Conservation (phyloP, 768 basidiomycete genomes). For the Boletus rufocinnamomeus region DNA sequence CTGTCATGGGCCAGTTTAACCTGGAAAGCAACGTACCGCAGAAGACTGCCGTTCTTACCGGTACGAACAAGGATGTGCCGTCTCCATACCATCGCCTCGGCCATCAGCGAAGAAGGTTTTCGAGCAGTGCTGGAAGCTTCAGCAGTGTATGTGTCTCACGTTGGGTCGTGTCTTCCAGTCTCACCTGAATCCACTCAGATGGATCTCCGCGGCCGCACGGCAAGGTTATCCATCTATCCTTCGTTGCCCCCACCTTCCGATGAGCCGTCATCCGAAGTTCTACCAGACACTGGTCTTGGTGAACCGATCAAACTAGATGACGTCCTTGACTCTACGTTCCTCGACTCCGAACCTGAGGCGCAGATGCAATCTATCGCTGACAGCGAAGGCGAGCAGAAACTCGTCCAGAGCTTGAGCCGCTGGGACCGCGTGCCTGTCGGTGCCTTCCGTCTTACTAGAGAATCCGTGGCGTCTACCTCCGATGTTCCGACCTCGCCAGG, state of each 20-base stretch:
- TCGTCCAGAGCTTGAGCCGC: conserved; percentile 54
- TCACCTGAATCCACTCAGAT: conserved; percentile 21
- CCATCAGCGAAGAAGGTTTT: conserved; percentile 29
- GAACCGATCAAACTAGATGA: conserved; percentile 67
- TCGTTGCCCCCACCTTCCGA: conserved; percentile 38
- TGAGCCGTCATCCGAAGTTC: conserved; percentile 36
- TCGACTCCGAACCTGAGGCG: conserved; percentile 56
- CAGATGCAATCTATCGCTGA: conserved; percentile 33
- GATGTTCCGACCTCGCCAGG: conserved; percentile 33
- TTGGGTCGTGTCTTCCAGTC: conserved; percentile 9
- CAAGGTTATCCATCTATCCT: conserved; percentile 37
- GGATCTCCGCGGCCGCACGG: conserved; percentile 35
- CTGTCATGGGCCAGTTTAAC: conserved; percentile 44
- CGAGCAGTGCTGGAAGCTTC: conserved; percentile 36
- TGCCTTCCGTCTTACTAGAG: conserved; percentile 67
- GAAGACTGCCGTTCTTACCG: conserved; percentile 31
- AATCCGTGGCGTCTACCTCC: conserved; percentile 25
- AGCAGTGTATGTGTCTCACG: conserved; percentile 37
- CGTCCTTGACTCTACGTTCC: conserved; percentile 72
- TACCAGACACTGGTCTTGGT: conserved; percentile 42
- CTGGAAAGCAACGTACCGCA: conserved; percentile 17
- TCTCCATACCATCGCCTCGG: conserved; percentile 34
- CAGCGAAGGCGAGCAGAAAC: conserved; percentile 41
- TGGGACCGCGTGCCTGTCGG: conserved; percentile 78
- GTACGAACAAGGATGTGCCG: conserved; percentile 33